Base-by-base conservation (phyloP, 805 yeast genomes). In the Zygotorulaspora danielsina region DNA sequence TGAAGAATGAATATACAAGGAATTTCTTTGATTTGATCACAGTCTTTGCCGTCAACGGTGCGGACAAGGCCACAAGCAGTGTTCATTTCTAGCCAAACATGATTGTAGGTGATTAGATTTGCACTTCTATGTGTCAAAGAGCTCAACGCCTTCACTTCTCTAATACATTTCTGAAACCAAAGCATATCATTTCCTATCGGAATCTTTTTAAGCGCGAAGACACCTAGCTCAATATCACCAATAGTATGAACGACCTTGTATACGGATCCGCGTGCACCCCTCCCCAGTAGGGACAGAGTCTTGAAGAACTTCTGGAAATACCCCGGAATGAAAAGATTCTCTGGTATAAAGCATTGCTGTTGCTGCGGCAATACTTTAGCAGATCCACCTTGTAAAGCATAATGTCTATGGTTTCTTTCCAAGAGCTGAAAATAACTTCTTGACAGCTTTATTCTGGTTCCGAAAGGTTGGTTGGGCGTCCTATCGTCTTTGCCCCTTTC, bases 261-360 rank as follows among this genome's bases (percentile, higher is more conserved):
- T 7, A 88, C 96, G 19, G 81, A 76, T 0, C 95, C 95, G 49
- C 86, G 77, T 4, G 95, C 84, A 0, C 96, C 96, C 24, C 81
- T 71, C 0, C 96, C 96, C 10, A 88, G 62, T 2, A 73, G 63
- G 1, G 76, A 71, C 10, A 79, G 63, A 21, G 76, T 73, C 28
- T 67, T 71, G 64, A 88, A 88, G 57, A 88, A 83, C 41, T 79
- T 77, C 15, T 72, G 67, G 51, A 81, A 88, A 57, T 88, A 88
- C 3, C 95, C 95, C 45, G 83, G 94, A 34, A 84, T 81, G 54
- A 86, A 84, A 3, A 88, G 69, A 6, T 72, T 70, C 7, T 65
- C 61, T 1, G 83, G 80, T 3, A 76, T 57, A n/a, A 52, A 46
- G 16, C 41, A 49, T 5, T 40, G 36, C 18, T 36, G 40, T n/a